phyloP scores from a whole-genome alignment of 257 asterid genomes.

The Fraxinus quadrangulata region DNA sequence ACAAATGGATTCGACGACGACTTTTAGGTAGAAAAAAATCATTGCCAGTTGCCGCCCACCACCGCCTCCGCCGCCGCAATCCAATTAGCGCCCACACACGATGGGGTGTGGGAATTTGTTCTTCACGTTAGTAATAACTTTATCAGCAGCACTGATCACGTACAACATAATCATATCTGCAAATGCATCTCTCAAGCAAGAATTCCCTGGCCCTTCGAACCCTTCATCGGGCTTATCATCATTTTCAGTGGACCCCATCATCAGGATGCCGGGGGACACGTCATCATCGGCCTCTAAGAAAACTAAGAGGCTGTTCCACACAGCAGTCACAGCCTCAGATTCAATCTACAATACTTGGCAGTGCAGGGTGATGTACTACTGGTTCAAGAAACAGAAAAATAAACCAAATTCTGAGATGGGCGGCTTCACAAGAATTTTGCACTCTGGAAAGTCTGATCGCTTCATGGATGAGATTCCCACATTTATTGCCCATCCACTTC shows the following conservation, averaged over 20 bases:
- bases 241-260: constrained; percentile 57
- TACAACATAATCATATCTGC: constrained; percentile 88
- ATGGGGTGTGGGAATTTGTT: constrained; percentile 86
- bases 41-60: background rate
- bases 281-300: constrained; percentile 26
- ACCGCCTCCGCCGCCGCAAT: background rate
- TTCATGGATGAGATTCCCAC: constrained; percentile 98
- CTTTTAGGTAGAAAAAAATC: background rate
- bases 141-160: constrained; percentile 83
- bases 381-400: constrained; percentile 73
- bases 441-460: constrained; percentile 64
- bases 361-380: constrained; percentile 88
- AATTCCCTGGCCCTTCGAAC: constrained; percentile 63
- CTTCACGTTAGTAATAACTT: constrained; percentile 59
- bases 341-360: constrained; percentile 97
- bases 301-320: constrained; percentile 69
- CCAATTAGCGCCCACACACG: background rate
- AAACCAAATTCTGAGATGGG: constrained; percentile 79
- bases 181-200: constrained; percentile 83
- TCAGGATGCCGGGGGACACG: constrained; percentile 63
- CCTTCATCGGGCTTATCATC: constrained; percentile 26
- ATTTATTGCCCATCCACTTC: constrained; percentile 87
- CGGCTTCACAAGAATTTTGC: constrained; percentile 88
- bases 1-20: background rate
- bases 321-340: constrained; percentile 89